Base-by-base conservation (phyloP, 805 yeast species). In the Cyberlindnera samutprakarnensis region DNA sequence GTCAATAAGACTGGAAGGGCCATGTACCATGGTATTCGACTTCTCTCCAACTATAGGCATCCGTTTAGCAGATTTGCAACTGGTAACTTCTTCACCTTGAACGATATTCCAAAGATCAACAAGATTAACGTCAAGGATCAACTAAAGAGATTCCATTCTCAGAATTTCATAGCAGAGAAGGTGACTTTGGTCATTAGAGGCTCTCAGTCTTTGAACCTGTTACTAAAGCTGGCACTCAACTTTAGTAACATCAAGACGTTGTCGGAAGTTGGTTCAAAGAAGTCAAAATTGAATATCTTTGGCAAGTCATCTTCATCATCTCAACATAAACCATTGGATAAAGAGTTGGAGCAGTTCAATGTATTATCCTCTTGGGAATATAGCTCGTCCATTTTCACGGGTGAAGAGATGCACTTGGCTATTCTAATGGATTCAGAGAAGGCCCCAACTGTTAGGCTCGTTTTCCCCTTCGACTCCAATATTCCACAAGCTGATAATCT, bases 41-140 rank as follows among this genome's bases (percentile, higher is more conserved):
- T 75, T 4, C 43, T 81, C 12, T 62, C 80, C 1, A 61, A 61
- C 32, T 29, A 46, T 2, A 16, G 44, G 0, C 79, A 74, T 43
- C 78, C 71, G 0, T 82, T 81, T 46, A 61, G 62, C 38, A 57
- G 74, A 31, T 82, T 82, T 53, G 66, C 76, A 0, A 78, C 90
- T 0, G 94, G 94, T 0, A 72, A 68, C 42, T 51, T 57, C 13
- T 46, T 56, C n/a, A 75, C 87, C 0, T 47, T 79, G 31, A 48
- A 53, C 14, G 61, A 53, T 22, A 11, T 54, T 2, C 57, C 66
- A 8, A 48, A 46, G 22, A 37, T 50, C 8, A 52, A 57, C 25
- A 61, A 57, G 20, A 27, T 53, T 2, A 60, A 62, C 32, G 41
- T 75, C 7, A 58, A 51, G 37, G 49, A 46, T 1, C 46, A 56